Evolutionary conservation across 1,284 basidiomycete genomes (phyloP).

Genomic region (Amylostereum areolatum): DNA sequence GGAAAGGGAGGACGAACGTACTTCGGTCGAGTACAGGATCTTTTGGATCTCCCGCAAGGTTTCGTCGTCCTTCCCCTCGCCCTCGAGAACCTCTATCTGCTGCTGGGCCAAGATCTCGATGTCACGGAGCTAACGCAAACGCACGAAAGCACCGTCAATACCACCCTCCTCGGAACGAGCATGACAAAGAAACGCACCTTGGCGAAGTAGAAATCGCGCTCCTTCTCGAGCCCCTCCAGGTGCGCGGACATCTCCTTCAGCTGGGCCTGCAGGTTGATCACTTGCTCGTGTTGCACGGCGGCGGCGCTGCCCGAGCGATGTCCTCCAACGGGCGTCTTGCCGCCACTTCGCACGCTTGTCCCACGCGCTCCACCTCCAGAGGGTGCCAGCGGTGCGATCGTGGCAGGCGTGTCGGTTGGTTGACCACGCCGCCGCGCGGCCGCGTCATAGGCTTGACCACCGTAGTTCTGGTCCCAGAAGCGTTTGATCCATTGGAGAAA

Average conservation of each 20-base stretch:
- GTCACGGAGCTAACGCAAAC: conserved; percentile 66
- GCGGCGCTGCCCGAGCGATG: conserved; percentile 53
- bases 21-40: conserved; percentile 94
- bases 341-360: conserved; percentile 43
- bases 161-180: not conserved
- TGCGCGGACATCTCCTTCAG: conserved; percentile 79
- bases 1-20: conserved; percentile 26
- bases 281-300: conserved; percentile 45
- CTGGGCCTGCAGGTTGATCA: conserved; percentile 68
- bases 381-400: conserved; percentile 59
- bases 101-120: conserved; percentile 92
- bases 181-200: conserved; percentile 56
- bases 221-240: conserved; percentile 88
- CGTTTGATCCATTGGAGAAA: conserved; percentile 97
- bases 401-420: conserved; percentile 68
- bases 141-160: conserved; percentile 2
- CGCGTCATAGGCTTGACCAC: conserved; percentile 87
- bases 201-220: conserved; percentile 97
- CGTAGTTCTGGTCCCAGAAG: conserved; percentile 92
- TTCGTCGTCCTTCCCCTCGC: conserved; percentile 56
- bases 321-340: conserved; percentile 64
- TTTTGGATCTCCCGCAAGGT: conserved; percentile 84
- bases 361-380: conserved; percentile 29
- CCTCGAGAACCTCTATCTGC: conserved; percentile 58
- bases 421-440: conserved; percentile 75